Percentiles rank a stretch among this genome's conserved stretches.
These are phyloP conservation scores for Exophiala spinifera DNA, from an alignment of 2,329 filamentous ascomycete species.

Conservation along the genomic window DNA sequence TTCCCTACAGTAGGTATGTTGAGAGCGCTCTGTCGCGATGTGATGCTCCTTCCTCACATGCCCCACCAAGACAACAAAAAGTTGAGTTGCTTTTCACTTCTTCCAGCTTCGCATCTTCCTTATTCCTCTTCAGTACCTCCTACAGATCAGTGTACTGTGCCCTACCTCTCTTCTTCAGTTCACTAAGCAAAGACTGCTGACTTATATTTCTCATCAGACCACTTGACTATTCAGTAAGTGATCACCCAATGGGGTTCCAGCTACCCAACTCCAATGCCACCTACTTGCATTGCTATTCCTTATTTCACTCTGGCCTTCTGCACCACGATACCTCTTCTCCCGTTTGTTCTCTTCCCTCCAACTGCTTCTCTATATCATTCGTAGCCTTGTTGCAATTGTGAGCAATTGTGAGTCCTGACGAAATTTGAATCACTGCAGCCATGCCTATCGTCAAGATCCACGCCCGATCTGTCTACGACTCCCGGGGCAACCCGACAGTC, in stretches of 20 bases:
- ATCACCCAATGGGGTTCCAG: not conserved
- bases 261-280: not conserved
- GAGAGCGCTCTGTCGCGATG: slow-evolving; percentile 14
- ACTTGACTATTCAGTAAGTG: slow-evolving; percentile 16
- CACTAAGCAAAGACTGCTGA: slow-evolving; percentile 20
- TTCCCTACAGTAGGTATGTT: slow-evolving; percentile 2
- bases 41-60: slow-evolving; percentile 9
- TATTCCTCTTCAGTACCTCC: not conserved
- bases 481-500: slow-evolving; percentile 95
- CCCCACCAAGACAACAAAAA: slow-evolving; percentile 27
- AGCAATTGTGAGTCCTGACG: too few relatives aligned
- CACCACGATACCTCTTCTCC: not conserved
- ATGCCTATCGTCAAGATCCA: slow-evolving; percentile 92
- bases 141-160: not conserved
- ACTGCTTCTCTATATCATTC: slow-evolving; percentile 3
- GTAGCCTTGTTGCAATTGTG: too few relatives aligned
- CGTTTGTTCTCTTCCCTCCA: slow-evolving; percentile 8
- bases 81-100: slow-evolving; percentile 12
- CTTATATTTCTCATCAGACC: slow-evolving; percentile 18
- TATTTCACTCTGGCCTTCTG: not conserved
- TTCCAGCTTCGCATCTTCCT: slow-evolving; percentile 4
- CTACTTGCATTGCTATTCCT: not conserved
- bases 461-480: slow-evolving; percentile 97
- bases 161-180: slow-evolving; percentile 3
- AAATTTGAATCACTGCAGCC: slow-evolving; percentile 22